Base-by-base conservation (phyloP, 176 grass and related monocot species). In the Oryza punctata region DNA sequence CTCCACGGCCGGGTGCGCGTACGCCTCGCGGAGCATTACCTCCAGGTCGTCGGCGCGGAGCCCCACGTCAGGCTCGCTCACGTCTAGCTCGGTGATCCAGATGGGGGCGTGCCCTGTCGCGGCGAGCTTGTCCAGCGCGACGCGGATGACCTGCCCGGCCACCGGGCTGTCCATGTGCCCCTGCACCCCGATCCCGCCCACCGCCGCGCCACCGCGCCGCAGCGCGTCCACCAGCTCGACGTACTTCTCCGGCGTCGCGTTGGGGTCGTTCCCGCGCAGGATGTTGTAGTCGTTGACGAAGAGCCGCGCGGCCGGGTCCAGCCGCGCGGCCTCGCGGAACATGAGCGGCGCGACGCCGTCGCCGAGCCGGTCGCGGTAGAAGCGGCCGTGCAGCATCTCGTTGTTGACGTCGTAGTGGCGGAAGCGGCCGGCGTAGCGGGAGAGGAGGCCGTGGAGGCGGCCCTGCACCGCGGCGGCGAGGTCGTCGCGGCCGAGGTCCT, bases 231-330 rank as follows among this genome's bases (percentile, higher is more conserved):
- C 69, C 26, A 79, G 82, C 52, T 86, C 73, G 38, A 86, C 29
- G 78, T 92, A 92, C 86, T 47, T 86, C 49, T 92, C 90, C 2
- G 86, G 90, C 2, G 86, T 79, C 6, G 89, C 87, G 75, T 28
- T 57, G 0, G 69, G 50, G 49, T 92, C 90, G 60, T 60, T 67
- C 28, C 19, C 87, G n/a, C 79, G 43, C 75, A 92, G 87, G 63
- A 94, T 90, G 82, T 94, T 79, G 90, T 84, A 92, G 84, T 92
- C 90, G 14, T 89, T 89, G 54, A 89, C 90, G 77, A 92, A 92
- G 43, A 92, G 86, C 5, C 6, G 26, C 3, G 87, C 49, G 2
- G 29, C 63, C 7, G 78, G 59, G 41, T 92, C 90, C 24, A 86
- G 64, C 13, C 64, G 68, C 6, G 54, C 59, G 3, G 79, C 74